Conservation (phyloP, 176 grass and related monocot species). For the Oryza meridionalis region DNA sequence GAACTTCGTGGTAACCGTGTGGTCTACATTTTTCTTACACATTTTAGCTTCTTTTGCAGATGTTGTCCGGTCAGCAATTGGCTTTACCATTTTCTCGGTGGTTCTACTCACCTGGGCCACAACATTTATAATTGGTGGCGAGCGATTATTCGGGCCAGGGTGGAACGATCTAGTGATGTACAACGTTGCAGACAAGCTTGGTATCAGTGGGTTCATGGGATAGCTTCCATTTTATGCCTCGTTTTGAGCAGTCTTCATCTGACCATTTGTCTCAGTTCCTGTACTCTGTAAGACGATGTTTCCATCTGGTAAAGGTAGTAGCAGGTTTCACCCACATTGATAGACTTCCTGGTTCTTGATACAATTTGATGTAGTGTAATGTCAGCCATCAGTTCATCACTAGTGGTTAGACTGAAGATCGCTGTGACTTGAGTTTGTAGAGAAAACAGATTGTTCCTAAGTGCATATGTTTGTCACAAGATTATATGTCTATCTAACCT, state of each 20-base stretch:
- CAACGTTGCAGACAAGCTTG: slow-evolving; percentile 79
- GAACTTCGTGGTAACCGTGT: not conserved
- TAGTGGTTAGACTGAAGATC: not conserved
- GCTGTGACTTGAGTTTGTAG: not conserved
- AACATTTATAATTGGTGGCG: slow-evolving; percentile 75
- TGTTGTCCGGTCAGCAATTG: slow-evolving; percentile 69
- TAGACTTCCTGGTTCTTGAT: not conserved
- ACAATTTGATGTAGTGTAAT: slow-evolving; percentile 9
- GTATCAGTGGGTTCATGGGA: slow-evolving; percentile 74
- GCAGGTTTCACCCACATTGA: not conserved
- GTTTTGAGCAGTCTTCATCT: not conserved
- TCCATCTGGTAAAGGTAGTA: not conserved
- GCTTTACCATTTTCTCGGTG: slow-evolving; percentile 65
- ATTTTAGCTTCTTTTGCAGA: slow-evolving; percentile 52
- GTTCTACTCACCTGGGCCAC: slow-evolving; percentile 77
- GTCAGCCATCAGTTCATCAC: not conserved
- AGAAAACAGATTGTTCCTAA: not conserved
- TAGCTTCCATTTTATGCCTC: not conserved
- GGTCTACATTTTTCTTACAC: slow-evolving; percentile 12
- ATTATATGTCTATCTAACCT: not conserved
- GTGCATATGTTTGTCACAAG: not conserved
- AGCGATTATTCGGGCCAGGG: slow-evolving; percentile 64
- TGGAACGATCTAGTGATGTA: slow-evolving; percentile 97
- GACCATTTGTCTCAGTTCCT: not conserved
- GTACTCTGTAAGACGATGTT: not conserved